These are phyloP conservation scores for Yamadazyma trypodendri DNA, from an alignment of 1,139 yeast species.

Conservation along the genomic window DNA sequence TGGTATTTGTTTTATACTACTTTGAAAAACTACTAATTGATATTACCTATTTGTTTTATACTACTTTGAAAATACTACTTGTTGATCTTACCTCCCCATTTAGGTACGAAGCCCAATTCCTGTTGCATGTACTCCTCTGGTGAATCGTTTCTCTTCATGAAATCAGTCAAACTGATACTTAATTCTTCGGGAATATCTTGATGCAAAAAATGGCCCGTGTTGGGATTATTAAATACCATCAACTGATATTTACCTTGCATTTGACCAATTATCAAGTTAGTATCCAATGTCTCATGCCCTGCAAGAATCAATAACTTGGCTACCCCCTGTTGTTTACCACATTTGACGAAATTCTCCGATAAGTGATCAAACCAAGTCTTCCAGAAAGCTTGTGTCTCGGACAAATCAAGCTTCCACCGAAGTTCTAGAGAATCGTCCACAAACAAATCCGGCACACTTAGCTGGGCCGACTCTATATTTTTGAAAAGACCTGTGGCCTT, in stretches of 20 bases:
- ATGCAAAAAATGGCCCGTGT: slow-evolving; percentile 87
- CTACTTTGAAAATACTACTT: slow-evolving; percentile 3
- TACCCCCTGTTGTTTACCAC: slow-evolving; percentile 29
- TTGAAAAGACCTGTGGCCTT: slow-evolving; percentile 46
- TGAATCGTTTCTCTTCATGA: slow-evolving; percentile 44
- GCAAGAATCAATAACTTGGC: slow-evolving; percentile 80
- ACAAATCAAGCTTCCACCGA: slow-evolving; percentile 66
- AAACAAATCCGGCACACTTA: slow-evolving; percentile 74
- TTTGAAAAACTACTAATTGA: too few relatives aligned
- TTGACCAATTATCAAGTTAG: slow-evolving; percentile 83
- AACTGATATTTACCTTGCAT: slow-evolving; percentile 96
- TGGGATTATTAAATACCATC: slow-evolving; percentile 63
- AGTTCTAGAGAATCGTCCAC: slow-evolving; percentile 15
- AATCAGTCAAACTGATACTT: slow-evolving; percentile 53
- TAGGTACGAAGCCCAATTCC: slow-evolving; percentile 42
- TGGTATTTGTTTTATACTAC: too few relatives aligned
- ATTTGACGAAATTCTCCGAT: slow-evolving; percentile 58
- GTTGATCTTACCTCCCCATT: slow-evolving; percentile 53
- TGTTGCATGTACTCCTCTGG: slow-evolving; percentile 37
- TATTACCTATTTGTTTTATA: background rate
- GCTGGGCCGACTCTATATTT: slow-evolving; percentile 60
- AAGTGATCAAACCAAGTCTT: slow-evolving; percentile 72
- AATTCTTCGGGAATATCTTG: slow-evolving; percentile 81
- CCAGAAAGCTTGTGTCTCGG: slow-evolving; percentile 70
- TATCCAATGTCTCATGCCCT: slow-evolving; percentile 87